Percentiles rank a stretch among this genome's conserved stretches.
Conservation (phyloP, 2,329 filamentous ascomycete species). For the Alternaria sp. region DNA sequence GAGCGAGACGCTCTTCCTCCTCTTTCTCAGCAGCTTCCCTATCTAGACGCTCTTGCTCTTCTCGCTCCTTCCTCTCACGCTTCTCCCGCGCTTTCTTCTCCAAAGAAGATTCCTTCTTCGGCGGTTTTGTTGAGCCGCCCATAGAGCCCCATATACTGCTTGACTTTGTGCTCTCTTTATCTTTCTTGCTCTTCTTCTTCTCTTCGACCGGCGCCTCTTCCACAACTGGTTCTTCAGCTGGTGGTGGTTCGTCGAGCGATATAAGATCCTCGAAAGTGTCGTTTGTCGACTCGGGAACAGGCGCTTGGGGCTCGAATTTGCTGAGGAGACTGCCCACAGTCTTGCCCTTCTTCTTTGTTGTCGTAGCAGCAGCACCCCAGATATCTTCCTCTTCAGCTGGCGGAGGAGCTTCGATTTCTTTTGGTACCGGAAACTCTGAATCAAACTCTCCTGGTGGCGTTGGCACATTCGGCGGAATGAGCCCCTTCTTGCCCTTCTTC, state of each 20-base stretch:
- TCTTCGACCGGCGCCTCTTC: constrained; percentile 29
- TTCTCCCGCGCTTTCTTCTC: constrained; percentile 50
- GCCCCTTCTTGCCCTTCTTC: constrained; percentile 64
- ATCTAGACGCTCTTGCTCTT: constrained; percentile 36
- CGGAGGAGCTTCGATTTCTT: constrained; percentile 59
- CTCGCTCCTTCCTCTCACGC: constrained; percentile 43
- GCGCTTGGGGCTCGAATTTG: constrained; percentile 42
- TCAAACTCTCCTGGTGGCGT: constrained; percentile 57
- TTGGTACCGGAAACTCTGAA: constrained; percentile 57
- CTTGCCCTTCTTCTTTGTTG: constrained; percentile 49
- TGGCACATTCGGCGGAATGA: constrained; percentile 60
- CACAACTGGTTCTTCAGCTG: constrained; percentile 20
- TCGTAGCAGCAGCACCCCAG: constrained; percentile 35
- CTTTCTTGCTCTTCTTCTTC: constrained; percentile 41
- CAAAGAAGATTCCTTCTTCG: constrained; percentile 41
- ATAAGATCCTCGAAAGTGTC: constrained; percentile 47
- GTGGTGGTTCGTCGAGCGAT: constrained; percentile 42
- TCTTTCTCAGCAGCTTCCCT: constrained; percentile 56
- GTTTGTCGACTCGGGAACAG: constrained; percentile 44
- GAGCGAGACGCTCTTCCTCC: constrained; percentile 34
- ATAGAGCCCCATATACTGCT: constrained; percentile 36
- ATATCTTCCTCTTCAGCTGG: constrained; percentile 48
- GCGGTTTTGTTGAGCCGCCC: constrained; percentile 30
- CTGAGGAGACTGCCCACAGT: constrained; percentile 39
- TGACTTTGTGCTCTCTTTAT: constrained; percentile 36